Evolutionary conservation across 768 basidiomycete species (phyloP).

Genomic region (Tulasnella sp.): DNA sequence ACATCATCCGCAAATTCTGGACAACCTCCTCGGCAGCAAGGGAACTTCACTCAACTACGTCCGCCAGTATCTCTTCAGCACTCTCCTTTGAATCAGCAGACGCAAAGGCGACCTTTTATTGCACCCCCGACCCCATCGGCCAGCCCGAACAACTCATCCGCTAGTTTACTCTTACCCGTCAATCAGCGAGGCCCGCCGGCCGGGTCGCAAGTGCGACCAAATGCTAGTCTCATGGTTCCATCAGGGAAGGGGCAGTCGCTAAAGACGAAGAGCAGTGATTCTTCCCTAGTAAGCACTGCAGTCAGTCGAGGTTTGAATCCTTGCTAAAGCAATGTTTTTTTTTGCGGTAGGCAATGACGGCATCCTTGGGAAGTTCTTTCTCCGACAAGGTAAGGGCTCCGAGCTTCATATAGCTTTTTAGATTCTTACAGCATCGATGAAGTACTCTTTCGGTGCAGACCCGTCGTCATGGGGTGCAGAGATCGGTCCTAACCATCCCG

Average conservation of each 20-base stretch:
- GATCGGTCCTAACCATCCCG: slow-evolving; percentile 42
- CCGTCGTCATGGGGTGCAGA: slow-evolving; percentile 63
- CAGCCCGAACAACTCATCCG: neutral
- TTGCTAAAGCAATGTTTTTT: too few species aligned
- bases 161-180: slow-evolving; percentile 1
- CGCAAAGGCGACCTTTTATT: slow-evolving; percentile 2
- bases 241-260: neutral
- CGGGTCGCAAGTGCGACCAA: neutral
- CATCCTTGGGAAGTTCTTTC: slow-evolving; percentile 1
- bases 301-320: too few species aligned
- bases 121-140: neutral
- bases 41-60: neutral
- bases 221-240: neutral
- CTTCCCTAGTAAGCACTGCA: neutral
- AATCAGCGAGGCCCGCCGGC: neutral
- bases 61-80: neutral
- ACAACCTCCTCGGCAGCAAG: neutral
- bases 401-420: neutral
- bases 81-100: slow-evolving; percentile 5
- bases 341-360: neutral
- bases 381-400: slow-evolving; percentile 11
- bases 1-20: neutral
- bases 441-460: slow-evolving; percentile 69
- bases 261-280: slow-evolving; percentile 7
- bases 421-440: neutral